Percentiles rank a stretch among this genome's conserved stretches.
These are phyloP conservation scores for Cercospora citrullina DNA, from an alignment of 2,329 filamentous ascomycete species.

Conservation along the genomic window DNA sequence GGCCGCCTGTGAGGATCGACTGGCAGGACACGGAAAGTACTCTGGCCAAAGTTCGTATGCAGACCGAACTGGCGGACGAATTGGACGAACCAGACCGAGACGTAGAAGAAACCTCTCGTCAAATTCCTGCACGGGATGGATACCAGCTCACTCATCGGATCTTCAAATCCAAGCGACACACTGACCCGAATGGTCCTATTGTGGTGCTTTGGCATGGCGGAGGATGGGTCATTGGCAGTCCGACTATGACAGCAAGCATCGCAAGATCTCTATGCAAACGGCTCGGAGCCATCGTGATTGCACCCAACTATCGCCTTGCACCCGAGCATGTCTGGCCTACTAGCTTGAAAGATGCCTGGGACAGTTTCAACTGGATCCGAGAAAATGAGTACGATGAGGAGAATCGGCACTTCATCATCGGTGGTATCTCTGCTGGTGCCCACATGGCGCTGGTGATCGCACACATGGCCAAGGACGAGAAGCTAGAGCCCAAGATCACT, in stretches of 20 bases:
- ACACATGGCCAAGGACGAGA: constrained; percentile 45
- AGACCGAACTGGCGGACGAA: constrained; percentile 23
- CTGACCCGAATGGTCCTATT: constrained; percentile 20
- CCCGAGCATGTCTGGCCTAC: constrained; percentile 49
- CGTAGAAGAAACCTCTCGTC: constrained; percentile 14
- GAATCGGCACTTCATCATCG: constrained; percentile 49
- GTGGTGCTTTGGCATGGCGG: constrained; percentile 32
- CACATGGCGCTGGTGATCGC: constrained; percentile 43
- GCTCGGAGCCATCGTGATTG: constrained; percentile 17
- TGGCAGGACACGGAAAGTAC: constrained; percentile 17
- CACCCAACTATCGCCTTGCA: constrained; percentile 44
- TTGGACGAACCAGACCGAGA: constrained; percentile 21
- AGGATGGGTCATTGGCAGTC: constrained; percentile 24
- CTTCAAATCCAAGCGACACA: constrained; percentile 8
- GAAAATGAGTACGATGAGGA: constrained; percentile 37
- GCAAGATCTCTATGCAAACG: constrained; percentile 20
- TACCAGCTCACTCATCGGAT: constrained; percentile 18
- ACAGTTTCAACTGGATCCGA: constrained; percentile 48
- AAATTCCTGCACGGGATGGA: constrained; percentile 18
- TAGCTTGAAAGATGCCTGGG: constrained; percentile 46
- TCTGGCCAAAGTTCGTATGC: constrained; percentile 17
- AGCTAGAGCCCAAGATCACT: constrained; percentile 29
- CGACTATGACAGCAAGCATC: constrained; percentile 21
- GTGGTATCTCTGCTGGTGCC: constrained; percentile 49
- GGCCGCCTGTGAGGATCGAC: constrained; percentile 23